A percentile compares a stretch with the other conserved stretches of the same genome.
Conservation (phyloP, 257 asterid genomes). For the Solanum medicagineum region DNA sequence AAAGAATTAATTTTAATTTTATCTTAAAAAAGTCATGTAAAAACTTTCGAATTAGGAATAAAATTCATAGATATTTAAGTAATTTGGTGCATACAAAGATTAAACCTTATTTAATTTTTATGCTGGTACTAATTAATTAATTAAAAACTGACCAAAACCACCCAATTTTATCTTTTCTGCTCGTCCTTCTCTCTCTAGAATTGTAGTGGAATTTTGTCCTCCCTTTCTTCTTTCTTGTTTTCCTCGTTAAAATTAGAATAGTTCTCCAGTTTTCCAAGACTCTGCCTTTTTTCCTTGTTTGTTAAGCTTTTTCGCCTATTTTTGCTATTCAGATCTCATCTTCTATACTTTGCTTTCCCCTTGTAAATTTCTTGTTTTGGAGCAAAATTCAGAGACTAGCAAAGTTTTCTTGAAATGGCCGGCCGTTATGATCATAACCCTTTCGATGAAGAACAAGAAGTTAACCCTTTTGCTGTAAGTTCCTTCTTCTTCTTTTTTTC, state of each 20-base stretch:
- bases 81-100: neutral
- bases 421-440: conserved; percentile 5
- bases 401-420: neutral
- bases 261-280: neutral
- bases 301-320: neutral
- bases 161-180: neutral
- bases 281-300: neutral
- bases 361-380: neutral
- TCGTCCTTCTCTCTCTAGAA: neutral
- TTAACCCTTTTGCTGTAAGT: conserved; percentile 12
- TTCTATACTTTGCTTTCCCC: neutral
- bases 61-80: neutral
- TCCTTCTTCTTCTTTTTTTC: neutral
- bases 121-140: neutral
- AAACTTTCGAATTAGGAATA: no score
- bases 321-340: neutral
- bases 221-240: neutral
- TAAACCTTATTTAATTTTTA: neutral
- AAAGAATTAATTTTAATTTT: neutral
- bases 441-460: conserved; percentile 12
- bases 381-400: neutral
- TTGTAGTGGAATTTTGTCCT: neutral
- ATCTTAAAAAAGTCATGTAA: no score
- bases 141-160: neutral
- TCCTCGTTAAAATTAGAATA: neutral